A percentile compares a stretch with the other conserved stretches of the same genome.
These are phyloP conservation scores for Paxillus involutus DNA, from an alignment of 768 basidiomycete genomes.

Conservation along the genomic window DNA sequence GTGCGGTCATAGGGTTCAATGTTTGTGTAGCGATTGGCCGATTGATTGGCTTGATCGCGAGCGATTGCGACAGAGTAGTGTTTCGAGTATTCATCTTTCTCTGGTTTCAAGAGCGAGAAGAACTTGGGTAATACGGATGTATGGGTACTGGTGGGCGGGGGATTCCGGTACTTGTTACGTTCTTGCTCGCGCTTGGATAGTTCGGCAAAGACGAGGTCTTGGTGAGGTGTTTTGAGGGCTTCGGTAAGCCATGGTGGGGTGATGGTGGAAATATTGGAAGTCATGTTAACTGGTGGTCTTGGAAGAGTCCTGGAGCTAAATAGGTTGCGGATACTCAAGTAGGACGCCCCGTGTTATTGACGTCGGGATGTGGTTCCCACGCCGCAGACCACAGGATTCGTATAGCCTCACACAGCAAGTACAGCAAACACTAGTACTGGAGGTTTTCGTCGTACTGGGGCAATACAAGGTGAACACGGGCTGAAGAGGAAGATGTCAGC, in stretches of 20 bases:
- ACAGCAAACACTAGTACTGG: background rate
- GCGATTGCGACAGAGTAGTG: constrained; percentile 63
- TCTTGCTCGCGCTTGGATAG: constrained; percentile 40
- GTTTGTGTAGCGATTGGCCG: constrained; percentile 68
- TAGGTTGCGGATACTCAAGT: background rate
- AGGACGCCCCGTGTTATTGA: background rate
- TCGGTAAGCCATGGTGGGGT: constrained; percentile 17
- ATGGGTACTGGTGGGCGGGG: constrained; percentile 9
- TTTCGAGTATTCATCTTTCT: constrained; percentile 22
- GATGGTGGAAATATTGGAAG: background rate
- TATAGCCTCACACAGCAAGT: no score
- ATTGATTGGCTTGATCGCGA: constrained; percentile 40
- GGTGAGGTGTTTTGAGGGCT: constrained; percentile 11
- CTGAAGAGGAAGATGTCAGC: constrained; percentile 19
- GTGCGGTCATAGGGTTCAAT: constrained; percentile 83
- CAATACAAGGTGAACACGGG: background rate
- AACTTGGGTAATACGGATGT: constrained; percentile 4
- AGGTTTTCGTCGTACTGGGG: background rate
- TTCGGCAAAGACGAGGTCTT: constrained; percentile 31
- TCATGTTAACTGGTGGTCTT: constrained; percentile 7
- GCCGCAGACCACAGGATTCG: background rate
- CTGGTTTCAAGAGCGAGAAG: constrained; percentile 6
- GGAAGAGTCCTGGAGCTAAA: background rate
- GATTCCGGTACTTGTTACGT: constrained; percentile 30
- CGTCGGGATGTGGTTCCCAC: constrained; percentile 11